Evolutionary conservation across 768 basidiomycete genomes (phyloP), one percentile per base, ranked within the genome.

Genomic region (Leccinum rimulosum): DNA sequence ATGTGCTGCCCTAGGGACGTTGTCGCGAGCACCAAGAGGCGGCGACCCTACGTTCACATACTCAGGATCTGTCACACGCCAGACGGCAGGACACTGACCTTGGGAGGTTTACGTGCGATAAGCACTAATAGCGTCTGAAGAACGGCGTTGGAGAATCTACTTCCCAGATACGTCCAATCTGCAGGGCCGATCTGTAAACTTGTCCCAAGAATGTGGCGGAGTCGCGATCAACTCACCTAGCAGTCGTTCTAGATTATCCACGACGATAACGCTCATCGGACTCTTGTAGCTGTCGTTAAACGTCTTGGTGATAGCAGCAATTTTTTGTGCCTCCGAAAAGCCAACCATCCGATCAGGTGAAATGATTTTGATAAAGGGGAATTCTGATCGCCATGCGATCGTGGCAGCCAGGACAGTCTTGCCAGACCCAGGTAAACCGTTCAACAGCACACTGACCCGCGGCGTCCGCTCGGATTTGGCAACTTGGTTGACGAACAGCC

Each of bases 151-250:
- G 96, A 98, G 76, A 98, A 99, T 51, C 95, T 82, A n/a, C 89
- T 92, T 3, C 96, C 96, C 75, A 99, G 88, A 4, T 95, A 93
- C 6, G 93, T 95, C 91, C 94, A 99, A 64, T 98, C 96, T 95
- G 60, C 12, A 36, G 17, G 14, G 28, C 11, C 50, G n/a, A 50
- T 53, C 11, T 14, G 36, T 70, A 27, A 65, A 52, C 47, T 48
- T 54, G 55, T 19, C 6, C 52, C 30, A 43, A 22, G 54, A 43
- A 6, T 43, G 43, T 43, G 55, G 55, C 12, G 33, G 28, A 43
- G 10, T 38, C 36, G 22, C 6, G 8, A 19, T 1, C 14, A 17
- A 70, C 87, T 60, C 49, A 95, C 95, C 95, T 52, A 99, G 80
- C 57, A 99, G 76, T 36, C 96, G 84, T 74, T 99, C 97, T 59